These are phyloP conservation scores for Meyerozyma carpophila DNA, from an alignment of 1,139 yeast species.

Conservation along the genomic window DNA sequence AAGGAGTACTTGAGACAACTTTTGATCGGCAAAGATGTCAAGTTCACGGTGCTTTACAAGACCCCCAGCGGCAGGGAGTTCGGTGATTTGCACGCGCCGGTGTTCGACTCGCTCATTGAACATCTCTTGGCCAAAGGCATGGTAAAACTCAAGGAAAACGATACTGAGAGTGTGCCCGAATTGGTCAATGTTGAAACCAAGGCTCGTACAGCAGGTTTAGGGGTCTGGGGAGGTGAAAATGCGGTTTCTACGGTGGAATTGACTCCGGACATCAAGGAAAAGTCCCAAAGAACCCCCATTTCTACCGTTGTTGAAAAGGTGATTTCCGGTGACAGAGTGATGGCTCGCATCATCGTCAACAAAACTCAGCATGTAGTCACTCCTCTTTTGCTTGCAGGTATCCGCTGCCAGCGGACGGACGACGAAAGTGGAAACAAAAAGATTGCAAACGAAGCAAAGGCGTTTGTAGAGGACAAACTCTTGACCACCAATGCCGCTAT, in stretches of 20 bases:
- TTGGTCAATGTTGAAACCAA: constrained; percentile 37
- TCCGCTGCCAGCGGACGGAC: constrained; percentile 67
- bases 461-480: constrained; percentile 61
- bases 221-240: constrained; percentile 46
- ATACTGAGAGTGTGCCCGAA: constrained; percentile 31
- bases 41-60: constrained; percentile 53
- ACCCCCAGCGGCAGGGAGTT: constrained; percentile 56
- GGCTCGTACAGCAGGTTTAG: constrained; percentile 46
- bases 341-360: constrained; percentile 49
- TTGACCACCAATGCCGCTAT: constrained; percentile 53
- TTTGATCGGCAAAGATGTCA: constrained; percentile 63
- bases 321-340: constrained; percentile 69
- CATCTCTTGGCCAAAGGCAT: constrained; percentile 54
- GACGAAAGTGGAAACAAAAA: constrained; percentile 32
- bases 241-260: constrained; percentile 24
- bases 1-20: constrained; percentile 61
- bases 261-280: constrained; percentile 30
- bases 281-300: constrained; percentile 39
- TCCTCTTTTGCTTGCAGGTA: constrained; percentile 67
- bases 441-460: constrained; percentile 62
- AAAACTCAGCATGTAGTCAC: constrained; percentile 42
- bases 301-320: constrained; percentile 69
- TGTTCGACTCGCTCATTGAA: constrained; percentile 55
- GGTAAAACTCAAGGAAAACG: constrained; percentile 59
- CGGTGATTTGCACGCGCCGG: constrained; percentile 67